Base-by-base conservation (phyloP, 2,329 filamentous ascomycete genomes). In the Fusarium aywerte region DNA sequence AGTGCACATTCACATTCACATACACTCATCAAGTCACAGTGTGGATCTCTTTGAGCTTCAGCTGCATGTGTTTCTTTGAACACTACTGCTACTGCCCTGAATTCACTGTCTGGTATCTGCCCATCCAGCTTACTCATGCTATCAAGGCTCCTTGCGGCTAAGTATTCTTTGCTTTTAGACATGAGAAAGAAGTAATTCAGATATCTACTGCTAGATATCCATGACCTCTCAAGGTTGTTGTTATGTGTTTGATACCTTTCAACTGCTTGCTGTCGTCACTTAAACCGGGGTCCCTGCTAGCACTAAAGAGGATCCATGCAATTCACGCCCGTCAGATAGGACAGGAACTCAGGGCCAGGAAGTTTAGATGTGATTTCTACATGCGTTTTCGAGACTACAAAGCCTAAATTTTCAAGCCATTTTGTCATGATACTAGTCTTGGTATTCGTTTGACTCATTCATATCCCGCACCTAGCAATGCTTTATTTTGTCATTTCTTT, bases 251-350 rank as follows among this genome's bases (percentile, higher is more conserved):
- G 56, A 69, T 69, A 50, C 52, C 65, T 58, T 68, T 53, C 32
- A 21, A 32, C 50, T 52, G 51, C 43, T 57, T 38, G 44, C 47
- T 68, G 57, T 69, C 65, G 61, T 68, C 65, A 68, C 65, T 59
- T 62, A 58, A 69, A 68, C 62, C 45, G 40, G 65, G 65, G 65
- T 66, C 65, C 65, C 61, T 68, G 65, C 63, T 65, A 57, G 65
- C 50, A 61, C 54, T 35, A 50, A 45, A 42, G 23, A 44, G 25
- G 29, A 52, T 53, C 65, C 65, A 70, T 56, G 50, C 47, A 55
- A 52, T 70, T 66, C 67, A 68, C 58, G 61, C 62, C 60, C 32
- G 43, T 58, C 52, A 70, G 69, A 58, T 68, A 61, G 58, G 56
- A 29, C 43, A 59, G 49, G 42, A 56, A 53, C 42, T 35, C 43